Evolutionary conservation across 805 yeast genomes (phyloP), one percentile per base, ranked within the genome.

Genomic region (Candida dendrica): DNA sequence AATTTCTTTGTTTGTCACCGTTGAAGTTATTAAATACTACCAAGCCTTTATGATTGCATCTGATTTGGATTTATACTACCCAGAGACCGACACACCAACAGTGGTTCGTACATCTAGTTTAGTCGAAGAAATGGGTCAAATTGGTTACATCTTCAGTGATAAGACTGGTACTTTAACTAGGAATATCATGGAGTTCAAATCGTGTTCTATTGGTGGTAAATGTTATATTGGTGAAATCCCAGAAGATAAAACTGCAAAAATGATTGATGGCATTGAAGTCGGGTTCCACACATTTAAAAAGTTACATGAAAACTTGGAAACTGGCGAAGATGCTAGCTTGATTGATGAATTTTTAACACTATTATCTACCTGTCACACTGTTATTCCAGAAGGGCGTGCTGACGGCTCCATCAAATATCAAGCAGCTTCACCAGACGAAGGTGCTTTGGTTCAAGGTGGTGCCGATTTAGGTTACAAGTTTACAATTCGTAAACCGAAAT

Each of bases 401-500:
- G 69, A 71, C 20, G 71, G 77, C 49, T 79, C 86, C 3, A 50
- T 74, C 40, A 65, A 76, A 20, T 63, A 83, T 32, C 81, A 82
- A 53, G 93, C 93, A 0, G 93, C 84, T 58, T 81, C 89, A 20
- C 95, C 95, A 0, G 95, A 85, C 68, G 95, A 85, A 61, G 89
- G 90, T 22, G 93, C 95, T 1, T 71, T 85, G 43, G 95, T 85
- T 14, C 81, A 81, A 14, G 83, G 93, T 17, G 93, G 93, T 0
- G 72, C 90, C 58, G 82, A 84, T 52, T 66, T 83, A 51, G 95
- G 95, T 0, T 84, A 77, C 60, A 71, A 75, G 31, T 84, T 83
- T 56, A 58, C 72, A 16, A 80, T 75, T 34, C 74, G 78, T 58
- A 84, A 89, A 9, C 83, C 82, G 55, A 70, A 71, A 38, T 93